Conservation (phyloP, 495 filamentous ascomycete species). For the Apodospora peruviana region DNA sequence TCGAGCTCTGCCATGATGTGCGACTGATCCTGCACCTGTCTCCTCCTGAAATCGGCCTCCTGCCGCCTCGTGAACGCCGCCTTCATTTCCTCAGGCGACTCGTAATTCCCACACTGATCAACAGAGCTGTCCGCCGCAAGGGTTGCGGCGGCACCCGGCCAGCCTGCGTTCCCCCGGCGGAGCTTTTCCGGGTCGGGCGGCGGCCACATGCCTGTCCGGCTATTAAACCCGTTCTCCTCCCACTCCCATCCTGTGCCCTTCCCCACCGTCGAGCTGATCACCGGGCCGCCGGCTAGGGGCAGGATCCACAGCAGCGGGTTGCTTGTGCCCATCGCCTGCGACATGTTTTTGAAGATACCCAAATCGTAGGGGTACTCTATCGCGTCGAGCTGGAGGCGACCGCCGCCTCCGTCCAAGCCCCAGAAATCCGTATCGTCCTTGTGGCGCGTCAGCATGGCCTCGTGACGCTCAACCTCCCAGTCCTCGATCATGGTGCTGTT, state of each 20-base stretch:
- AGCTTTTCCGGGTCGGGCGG: constrained; percentile 85
- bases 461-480: constrained; percentile 90
- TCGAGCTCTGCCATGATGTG: constrained; percentile 37
- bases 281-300: constrained; percentile 39
- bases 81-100: constrained; percentile 21
- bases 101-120: constrained; percentile 5
- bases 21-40: constrained; percentile 21
- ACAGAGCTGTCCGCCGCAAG: background rate
- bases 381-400: constrained; percentile 58
- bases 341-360: constrained; percentile 79
- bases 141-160: constrained; percentile 18
- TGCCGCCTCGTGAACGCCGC: constrained; percentile 32
- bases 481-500: constrained; percentile 79
- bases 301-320: constrained; percentile 69
- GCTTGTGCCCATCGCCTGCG: constrained; percentile 79
- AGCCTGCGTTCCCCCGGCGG: constrained; percentile 36
- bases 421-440: constrained; percentile 45
- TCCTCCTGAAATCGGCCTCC: constrained; percentile 31
- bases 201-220: constrained; percentile 64
- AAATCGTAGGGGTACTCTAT: constrained; percentile 96
- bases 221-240: constrained; percentile 84
- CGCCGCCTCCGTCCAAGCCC: constrained; percentile 19
- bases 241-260: constrained; percentile 55
- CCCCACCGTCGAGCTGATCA: constrained; percentile 14
- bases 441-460: constrained; percentile 61